Conservation (phyloP, 228 moss, liverwort and hornwort genomes). For the Sphagnum fallax region DNA sequence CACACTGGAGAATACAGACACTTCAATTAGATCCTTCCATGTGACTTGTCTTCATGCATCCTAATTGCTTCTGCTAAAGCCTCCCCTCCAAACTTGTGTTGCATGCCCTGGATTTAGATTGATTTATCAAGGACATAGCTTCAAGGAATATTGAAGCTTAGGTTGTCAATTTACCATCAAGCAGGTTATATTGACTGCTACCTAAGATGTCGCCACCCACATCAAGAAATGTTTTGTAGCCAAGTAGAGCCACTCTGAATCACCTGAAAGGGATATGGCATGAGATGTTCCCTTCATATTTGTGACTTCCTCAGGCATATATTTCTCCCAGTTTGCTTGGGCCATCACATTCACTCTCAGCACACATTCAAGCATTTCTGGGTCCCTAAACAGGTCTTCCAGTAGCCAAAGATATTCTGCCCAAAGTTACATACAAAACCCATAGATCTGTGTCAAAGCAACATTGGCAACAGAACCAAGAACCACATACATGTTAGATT, state of each 20-base stretch:
- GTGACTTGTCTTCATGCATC: no score
- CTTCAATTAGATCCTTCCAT: no score
- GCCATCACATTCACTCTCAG: constrained; percentile 47
- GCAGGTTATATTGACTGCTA: constrained; percentile 27
- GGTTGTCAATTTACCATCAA: constrained; percentile 47
- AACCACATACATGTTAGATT: no score
- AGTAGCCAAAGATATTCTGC: constrained; percentile 70
- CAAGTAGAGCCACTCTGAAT: constrained; percentile 47
- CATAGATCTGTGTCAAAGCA: constrained; percentile 52
- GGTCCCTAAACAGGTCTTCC: constrained; percentile 49
- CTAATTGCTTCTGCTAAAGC: no score
- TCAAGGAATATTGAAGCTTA: constrained; percentile 40
- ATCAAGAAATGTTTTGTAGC: constrained; percentile 64
- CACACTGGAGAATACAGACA: constrained; percentile 29
- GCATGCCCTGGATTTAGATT: no score
- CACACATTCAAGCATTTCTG: constrained; percentile 65
- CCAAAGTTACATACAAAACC: constrained; percentile 78
- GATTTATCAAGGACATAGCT: constrained; percentile 17
- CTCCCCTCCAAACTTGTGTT: no score
- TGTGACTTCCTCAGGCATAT: constrained; percentile 41
- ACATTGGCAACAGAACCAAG: no score
- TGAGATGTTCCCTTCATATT: constrained; percentile 71
- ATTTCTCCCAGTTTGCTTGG: constrained; percentile 68
- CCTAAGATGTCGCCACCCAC: constrained; percentile 90
- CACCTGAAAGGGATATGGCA: constrained; percentile 66